phyloP scores from a whole-genome alignment of 345 rosid species.

The Eucalyptus albens region DNA sequence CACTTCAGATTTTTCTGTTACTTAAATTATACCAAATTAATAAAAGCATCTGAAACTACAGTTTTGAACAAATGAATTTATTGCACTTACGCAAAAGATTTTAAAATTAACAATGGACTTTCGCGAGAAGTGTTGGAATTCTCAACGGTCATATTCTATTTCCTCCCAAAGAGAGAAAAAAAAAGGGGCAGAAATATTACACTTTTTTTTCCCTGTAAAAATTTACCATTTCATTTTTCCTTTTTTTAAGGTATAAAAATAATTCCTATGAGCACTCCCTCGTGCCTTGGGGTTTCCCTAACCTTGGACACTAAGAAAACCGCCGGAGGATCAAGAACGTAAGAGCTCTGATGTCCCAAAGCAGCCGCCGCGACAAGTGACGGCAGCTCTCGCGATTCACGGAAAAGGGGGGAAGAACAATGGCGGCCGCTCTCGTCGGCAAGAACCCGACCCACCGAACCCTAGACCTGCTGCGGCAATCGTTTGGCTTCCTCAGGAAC shows the following conservation, averaged over 20 bases:
- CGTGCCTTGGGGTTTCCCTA: neutral
- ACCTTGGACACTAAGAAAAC: neutral
- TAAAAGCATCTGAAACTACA: too few relatives aligned
- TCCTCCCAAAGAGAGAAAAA: neutral
- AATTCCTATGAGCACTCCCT: neutral
- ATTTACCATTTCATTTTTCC: neutral
- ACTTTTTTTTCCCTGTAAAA: neutral
- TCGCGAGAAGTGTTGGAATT: neutral
- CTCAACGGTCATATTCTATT: neutral
- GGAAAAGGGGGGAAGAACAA: neutral
- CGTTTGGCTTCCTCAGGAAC: conserved; percentile 29
- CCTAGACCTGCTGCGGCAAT: conserved; percentile 15
- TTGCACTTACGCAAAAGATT: neutral
- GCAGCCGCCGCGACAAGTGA: neutral
- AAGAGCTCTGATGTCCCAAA: neutral
- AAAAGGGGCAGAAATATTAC: neutral
- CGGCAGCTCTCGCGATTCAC: neutral
- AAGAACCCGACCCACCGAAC: conserved; percentile 13
- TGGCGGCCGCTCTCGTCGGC: conserved; percentile 30
- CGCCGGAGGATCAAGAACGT: neutral
- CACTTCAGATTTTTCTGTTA: neutral
- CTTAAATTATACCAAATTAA: neutral
- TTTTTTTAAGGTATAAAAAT: neutral
- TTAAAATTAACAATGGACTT: neutral
- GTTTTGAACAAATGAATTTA: neutral